phyloP scores from a whole-genome alignment of 1,139 yeast species.

The Kurtzmaniella quercitrusa region DNA sequence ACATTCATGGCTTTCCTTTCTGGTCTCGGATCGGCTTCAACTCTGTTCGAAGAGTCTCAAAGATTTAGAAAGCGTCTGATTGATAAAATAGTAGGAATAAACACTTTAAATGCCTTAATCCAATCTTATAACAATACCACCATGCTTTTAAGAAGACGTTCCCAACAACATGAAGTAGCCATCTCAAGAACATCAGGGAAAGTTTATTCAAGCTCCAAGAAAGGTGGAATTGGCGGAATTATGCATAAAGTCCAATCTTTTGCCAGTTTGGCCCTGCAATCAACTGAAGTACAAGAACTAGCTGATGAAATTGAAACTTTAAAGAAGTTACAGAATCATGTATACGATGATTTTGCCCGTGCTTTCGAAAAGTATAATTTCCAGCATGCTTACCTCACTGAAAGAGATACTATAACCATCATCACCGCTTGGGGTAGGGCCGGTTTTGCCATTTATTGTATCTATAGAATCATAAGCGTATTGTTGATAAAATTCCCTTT shows the following conservation, averaged over 20 bases:
- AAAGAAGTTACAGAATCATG: slow-evolving; percentile 18
- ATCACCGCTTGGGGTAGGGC: slow-evolving; percentile 14
- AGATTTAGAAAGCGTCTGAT: background rate
- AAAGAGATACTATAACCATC: slow-evolving; percentile 5
- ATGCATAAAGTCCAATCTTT: slow-evolving; percentile 41
- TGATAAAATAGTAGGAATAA: background rate
- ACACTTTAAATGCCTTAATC: slow-evolving; percentile 23
- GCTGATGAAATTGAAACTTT: slow-evolving; percentile 34
- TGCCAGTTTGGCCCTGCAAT: slow-evolving; percentile 26
- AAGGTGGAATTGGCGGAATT: slow-evolving; percentile 19
- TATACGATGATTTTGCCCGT: slow-evolving; percentile 28
- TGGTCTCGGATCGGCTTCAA: slow-evolving; percentile 74
- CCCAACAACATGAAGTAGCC: slow-evolving; percentile 23
- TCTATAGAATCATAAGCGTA: slow-evolving; percentile 55
- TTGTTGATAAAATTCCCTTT: slow-evolving; percentile 37
- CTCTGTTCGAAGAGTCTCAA: slow-evolving; percentile 33
- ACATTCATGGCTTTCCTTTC: slow-evolving; percentile 67
- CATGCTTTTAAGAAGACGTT: slow-evolving; percentile 28
- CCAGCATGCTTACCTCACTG: slow-evolving; percentile 7
- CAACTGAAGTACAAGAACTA: slow-evolving; percentile 29
- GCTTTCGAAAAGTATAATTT: slow-evolving; percentile 14
- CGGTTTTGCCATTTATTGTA: slow-evolving; percentile 56
- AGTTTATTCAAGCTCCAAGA: slow-evolving; percentile 8
- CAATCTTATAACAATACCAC: slow-evolving; percentile 39
- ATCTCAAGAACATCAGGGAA: slow-evolving; percentile 12